Percentiles rank a stretch among this genome's conserved stretches.
phyloP scores from a whole-genome alignment of 805 yeast species.

The Yarrowia sp. region DNA sequence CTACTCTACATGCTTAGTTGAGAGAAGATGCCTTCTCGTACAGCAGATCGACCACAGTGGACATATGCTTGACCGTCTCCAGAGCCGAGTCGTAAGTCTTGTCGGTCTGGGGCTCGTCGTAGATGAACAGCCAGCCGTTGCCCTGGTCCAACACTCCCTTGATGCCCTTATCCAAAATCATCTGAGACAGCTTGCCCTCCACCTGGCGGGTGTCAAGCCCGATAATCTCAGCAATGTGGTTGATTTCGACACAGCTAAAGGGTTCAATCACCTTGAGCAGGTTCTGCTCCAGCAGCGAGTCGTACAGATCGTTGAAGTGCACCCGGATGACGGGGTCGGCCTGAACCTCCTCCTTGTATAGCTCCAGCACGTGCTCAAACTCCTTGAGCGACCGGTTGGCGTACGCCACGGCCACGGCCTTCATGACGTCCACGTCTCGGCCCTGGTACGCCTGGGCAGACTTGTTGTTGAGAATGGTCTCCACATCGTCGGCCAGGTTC shows the following conservation, averaged over 20 bases:
- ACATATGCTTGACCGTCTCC: conserved; percentile 81
- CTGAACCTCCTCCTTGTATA: conserved; percentile 67
- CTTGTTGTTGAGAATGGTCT: conserved; percentile 71
- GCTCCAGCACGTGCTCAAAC: conserved; percentile 75
- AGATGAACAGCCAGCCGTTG: conserved; percentile 92
- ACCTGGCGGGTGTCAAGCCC: conserved; percentile 85
- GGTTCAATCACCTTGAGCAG: conserved; percentile 93
- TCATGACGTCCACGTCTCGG: conserved; percentile 91
- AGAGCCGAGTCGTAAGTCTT: conserved; percentile 84
- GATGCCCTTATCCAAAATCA: conserved; percentile 94
- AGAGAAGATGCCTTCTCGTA: conserved; percentile 90
- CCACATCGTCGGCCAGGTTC: conserved; percentile 80
- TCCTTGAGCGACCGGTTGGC: conserved; percentile 85
- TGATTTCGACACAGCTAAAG: conserved; percentile 89
- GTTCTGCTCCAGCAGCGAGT: conserved; percentile 88
- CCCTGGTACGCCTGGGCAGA: conserved; percentile 70
- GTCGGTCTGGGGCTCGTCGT: conserved; percentile 84
- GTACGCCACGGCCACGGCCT: conserved; percentile 85
- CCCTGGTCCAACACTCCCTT: conserved; percentile 98
- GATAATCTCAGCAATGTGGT: conserved; percentile 80
- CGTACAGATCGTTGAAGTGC: conserved; percentile 90
- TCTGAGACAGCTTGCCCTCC: conserved; percentile 91
- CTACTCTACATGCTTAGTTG: conserved; percentile 46
- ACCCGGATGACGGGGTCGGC: conserved; percentile 84
- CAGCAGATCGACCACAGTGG: conserved; percentile 80